Base-by-base conservation (phyloP, 2,329 filamentous ascomycete genomes). In the Pseudopyricularia javanii region DNA sequence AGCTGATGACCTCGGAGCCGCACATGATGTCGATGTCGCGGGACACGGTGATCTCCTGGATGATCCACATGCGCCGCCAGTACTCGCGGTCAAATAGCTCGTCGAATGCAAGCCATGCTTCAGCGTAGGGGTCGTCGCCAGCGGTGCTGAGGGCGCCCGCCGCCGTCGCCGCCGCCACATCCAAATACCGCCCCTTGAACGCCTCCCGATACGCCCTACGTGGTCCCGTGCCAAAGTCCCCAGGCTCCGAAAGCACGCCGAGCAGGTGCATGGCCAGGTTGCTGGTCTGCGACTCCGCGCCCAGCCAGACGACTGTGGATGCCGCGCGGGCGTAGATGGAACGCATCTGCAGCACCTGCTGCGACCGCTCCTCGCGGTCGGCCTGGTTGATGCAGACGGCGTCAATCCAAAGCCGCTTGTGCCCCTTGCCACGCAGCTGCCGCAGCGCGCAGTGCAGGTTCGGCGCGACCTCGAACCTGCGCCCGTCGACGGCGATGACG, bases 41-140 rank as follows among this genome's bases (percentile, higher is more conserved):
- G 3, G 56, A 54, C 2, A 57, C 24, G 15, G 58, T 54, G 24
- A 55, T 57, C 49, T 59, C 58, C 52, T 59, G 57, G 15, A 59
- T 52, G 34, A 56, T 54, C 58, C 57, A 59, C n/a, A 54, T 53
- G 5, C 58, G 54, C 5, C 47, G 54, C 57, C 58, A 59, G 56
- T 57, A 59, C 11, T 57, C 56, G 33, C 58, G 51, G 28, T 50
- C 52, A 11, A 59, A 47, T 14, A 59, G 28, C 49, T 59, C 56
- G n/a, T 49, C 47, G 22, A 49, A 49, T 3, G 47, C 47, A 15
- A n/a, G 47, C 47, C 47, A 49, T 15, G 47, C 26, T 3, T 49
- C 47, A 14, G 26, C 17, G 28, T 32, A 49, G 2, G 26, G 11
- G 1, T 26, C 47, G 28, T 15, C 30, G 47, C 26, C 26, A 24